Base-by-base conservation (phyloP, 768 basidiomycete genomes). In the Rhodotorula diobovata region DNA sequence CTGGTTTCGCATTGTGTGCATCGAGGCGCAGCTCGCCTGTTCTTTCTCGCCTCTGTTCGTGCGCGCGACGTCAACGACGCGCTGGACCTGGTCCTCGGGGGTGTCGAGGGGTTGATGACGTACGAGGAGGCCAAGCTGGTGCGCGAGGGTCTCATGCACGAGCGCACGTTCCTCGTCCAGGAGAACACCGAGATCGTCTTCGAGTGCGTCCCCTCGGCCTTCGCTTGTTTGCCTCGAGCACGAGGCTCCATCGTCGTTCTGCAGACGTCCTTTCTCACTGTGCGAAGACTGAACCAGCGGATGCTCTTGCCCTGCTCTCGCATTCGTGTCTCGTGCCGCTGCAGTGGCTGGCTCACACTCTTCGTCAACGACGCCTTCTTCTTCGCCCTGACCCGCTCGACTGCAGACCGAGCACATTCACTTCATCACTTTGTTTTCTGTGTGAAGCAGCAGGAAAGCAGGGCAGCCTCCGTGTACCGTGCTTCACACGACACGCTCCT, bases 1-100 rank as follows among this genome's bases (percentile, higher is more conserved):
- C 41, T 39, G 14, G 8, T 18, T n/a, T 43, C 41, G 41, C 46
- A 46, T 8, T 46, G 46, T 46, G 21, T n/a, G n/a, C n/a, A n/a
- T n/a, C n/a, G n/a, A n/a, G n/a, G n/a, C n/a, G n/a, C n/a, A n/a
- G n/a, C n/a, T n/a, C n/a, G 46, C 46, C 45, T 21, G 12, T 10
- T 18, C 45, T 10, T 20, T 85, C 63, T 62, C 77, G 16, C 81
- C 86, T n/a, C n/a, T n/a, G n/a, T n/a, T n/a, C n/a, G n/a, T n/a
- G n/a, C n/a, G n/a, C n/a, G n/a, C n/a, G n/a, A n/a, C n/a, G n/a
- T n/a, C n/a, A n/a, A n/a, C n/a, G n/a, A n/a, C 8, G 65, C 59
- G 48, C 25, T 59, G 20, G 30, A 53, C 14, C 39, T 54, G 21
- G 32, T 61, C 12, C 12, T 59, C 14, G 39, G 43, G 7, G 50